phyloP scores from a whole-genome alignment of 2,329 filamentous ascomycete genomes.

The Magnaporthiopsis rhizophila region DNA sequence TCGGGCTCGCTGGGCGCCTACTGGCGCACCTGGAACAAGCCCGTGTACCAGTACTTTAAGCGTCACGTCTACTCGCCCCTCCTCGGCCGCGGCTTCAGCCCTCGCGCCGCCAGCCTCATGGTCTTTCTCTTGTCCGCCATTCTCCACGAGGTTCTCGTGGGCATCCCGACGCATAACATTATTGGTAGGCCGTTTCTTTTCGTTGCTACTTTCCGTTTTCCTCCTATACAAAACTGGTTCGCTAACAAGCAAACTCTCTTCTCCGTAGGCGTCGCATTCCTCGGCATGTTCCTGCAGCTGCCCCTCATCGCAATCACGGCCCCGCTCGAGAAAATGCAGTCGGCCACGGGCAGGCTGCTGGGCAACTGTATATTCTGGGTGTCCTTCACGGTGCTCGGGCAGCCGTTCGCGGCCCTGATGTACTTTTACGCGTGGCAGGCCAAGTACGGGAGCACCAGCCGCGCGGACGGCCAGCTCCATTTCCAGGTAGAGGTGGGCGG shows the following conservation, averaged over 20 bases:
- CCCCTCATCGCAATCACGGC: slow-evolving; percentile 78
- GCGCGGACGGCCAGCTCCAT: slow-evolving; percentile 12
- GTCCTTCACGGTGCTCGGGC: slow-evolving; percentile 89
- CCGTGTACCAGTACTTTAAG: slow-evolving; percentile 94
- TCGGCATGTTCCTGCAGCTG: slow-evolving; percentile 89
- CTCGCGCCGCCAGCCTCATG: slow-evolving; percentile 60
- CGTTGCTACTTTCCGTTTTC: neutral
- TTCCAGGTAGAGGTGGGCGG: neutral
- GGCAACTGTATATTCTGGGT: slow-evolving; percentile 97
- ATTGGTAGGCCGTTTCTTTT: slow-evolving; percentile 50
- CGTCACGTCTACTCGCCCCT: slow-evolving; percentile 87
- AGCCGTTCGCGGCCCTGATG: slow-evolving; percentile 82
- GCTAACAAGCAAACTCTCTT: neutral
- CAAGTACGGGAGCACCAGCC: slow-evolving; percentile 81
- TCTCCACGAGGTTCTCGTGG: slow-evolving; percentile 86
- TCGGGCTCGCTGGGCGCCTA: slow-evolving; percentile 76
- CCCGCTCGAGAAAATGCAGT: slow-evolving; percentile 69
- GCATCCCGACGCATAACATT: slow-evolving; percentile 88
- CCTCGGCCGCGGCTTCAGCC: slow-evolving; percentile 72
- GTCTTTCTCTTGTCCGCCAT: slow-evolving; percentile 87
- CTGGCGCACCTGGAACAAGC: slow-evolving; percentile 97
- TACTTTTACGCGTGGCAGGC: slow-evolving; percentile 99
- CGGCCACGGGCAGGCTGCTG: slow-evolving; percentile 66
- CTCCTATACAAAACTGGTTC: neutral
- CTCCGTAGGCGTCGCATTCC: slow-evolving; percentile 70